A percentile compares a stretch with the other conserved stretches of the same genome.
Evolutionary conservation across 768 basidiomycete species (phyloP).

Genomic region (Rhodocollybia butyracea): DNA sequence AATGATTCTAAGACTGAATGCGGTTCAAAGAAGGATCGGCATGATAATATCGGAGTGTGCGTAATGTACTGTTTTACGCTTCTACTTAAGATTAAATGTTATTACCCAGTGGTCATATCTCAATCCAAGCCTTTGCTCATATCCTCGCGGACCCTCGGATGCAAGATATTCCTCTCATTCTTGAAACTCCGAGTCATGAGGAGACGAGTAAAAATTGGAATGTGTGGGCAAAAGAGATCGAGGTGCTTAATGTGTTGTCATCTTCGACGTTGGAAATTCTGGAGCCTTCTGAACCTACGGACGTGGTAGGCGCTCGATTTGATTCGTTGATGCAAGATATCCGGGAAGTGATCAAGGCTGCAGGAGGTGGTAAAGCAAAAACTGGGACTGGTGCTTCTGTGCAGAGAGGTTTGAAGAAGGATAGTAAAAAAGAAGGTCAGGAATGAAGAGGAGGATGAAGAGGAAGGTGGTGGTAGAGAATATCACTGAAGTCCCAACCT

Average conservation of each 20-base stretch:
- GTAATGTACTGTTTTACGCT: slow-evolving; percentile 21
- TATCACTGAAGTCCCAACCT: neutral
- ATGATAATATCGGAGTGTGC: slow-evolving; percentile 83
- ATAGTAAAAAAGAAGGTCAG: slow-evolving; percentile 17
- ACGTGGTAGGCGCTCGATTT: neutral
- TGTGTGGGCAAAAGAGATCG: slow-evolving; percentile 75
- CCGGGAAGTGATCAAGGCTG: slow-evolving; percentile 11
- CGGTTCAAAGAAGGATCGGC: slow-evolving; percentile 69
- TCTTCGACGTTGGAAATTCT: neutral
- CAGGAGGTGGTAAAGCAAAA: slow-evolving; percentile 2
- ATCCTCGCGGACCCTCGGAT: slow-evolving; percentile 69
- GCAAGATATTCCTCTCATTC: slow-evolving; percentile 69
- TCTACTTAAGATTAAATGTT: neutral
- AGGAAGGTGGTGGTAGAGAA: slow-evolving; percentile 3
- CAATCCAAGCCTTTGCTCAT: slow-evolving; percentile 57
- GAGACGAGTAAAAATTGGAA: slow-evolving; percentile 32
- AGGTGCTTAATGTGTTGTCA: slow-evolving; percentile 48
- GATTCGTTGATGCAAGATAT: slow-evolving; percentile 7
- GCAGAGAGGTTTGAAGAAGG: slow-evolving; percentile 18
- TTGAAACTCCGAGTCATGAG: slow-evolving; percentile 79
- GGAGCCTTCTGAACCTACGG: slow-evolving; percentile 4
- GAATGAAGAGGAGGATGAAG: slow-evolving; percentile 20
- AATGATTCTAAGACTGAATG: slow-evolving; percentile 76
- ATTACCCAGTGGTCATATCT: slow-evolving; percentile 58
- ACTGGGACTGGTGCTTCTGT: no score